Evolutionary conservation across 441 rosid genomes (phyloP), one percentile per base, ranked within the genome.

Genomic region (Metrosideros polymorpha): DNA sequence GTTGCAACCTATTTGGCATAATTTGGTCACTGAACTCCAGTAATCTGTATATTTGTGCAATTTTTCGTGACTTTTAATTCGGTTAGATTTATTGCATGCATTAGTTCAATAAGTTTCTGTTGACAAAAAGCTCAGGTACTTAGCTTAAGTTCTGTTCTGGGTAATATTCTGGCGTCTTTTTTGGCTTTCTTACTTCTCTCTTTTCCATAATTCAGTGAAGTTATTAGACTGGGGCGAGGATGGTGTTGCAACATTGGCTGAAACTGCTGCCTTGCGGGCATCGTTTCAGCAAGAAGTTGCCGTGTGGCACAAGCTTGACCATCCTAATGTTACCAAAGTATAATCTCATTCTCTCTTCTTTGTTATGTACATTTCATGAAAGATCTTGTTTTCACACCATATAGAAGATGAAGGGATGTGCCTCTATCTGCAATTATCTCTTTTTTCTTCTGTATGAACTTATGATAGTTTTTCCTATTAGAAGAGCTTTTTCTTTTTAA

Each of bases 291-390:
- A 96, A 90, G 99, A 97, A 88, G 99, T 97, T 87, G 93, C 96
- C 84, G 99, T 97, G 87, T 97, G 99, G 99, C 95, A 97, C 87
- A 96, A 95, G 93, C 98, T 97, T 63, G 89, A 92, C 90, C 98
- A 97, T 91, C 97, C 96, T 56, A 96, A 97, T 87, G 99, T 97
- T 85, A 96, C 99, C 32, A 94, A 91, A 89, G 99, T 97, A 92
- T 52, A 71, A 82, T 29, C 77, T 84, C 59, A 39, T 39, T 75
- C 87, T 57, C 24, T 50, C 19, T 83, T 54, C 59, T 22, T 25
- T 57, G 35, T 39, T 55, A n/a, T 29, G 27, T 52, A 49, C 59
- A 83, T 18, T 53, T 32, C 17, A 51, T 22, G 79, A 66, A 35
- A 66, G n/a, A 71, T 71, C 13, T 71, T 35, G 4, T 71, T 12